Base-by-base conservation (phyloP, 2,329 filamentous ascomycete genomes). In the Scytalidium sp. region DNA sequence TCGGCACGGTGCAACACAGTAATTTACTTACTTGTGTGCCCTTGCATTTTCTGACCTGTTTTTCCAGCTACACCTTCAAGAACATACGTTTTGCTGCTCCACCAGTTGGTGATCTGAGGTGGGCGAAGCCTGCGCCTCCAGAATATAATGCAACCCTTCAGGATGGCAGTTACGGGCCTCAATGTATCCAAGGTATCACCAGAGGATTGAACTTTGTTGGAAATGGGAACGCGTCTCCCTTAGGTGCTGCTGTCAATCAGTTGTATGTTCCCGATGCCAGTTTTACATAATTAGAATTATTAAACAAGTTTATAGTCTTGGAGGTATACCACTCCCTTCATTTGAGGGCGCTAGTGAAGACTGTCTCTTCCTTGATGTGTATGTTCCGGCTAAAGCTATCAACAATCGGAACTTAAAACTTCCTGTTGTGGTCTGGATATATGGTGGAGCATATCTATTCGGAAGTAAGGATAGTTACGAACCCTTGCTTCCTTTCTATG, bases 401-500 rank as follows among this genome's bases (percentile, higher is more conserved):
- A 56, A 65, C 17, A 60, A 67, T 21, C 25, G 15, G 17, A 25
- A 21, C 3, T 19, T 22, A 45, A 45, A 32, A 45, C 50, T 61
- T 62, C 68, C 73, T 0, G 73, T 76, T 0, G 49, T 76, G 2
- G 68, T 75, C 8, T 75, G 69, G 68, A 73, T 77, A 40, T 74
- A 76, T 50, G 74, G 74, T 9, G 72, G 73, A 2, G 73, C 72
- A 13, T 75, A 74, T 45, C 64, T 63, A 6, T 56, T 58, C 3
- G 67, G 67, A 13, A 62, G 63, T 41, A 75, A 75, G 55, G 64
- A 62, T 29, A 64, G 64, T 21, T 58, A 56, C 39, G 49, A 58
- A 9, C 64, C 68, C 22, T 67, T 69, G 3, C 62, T 67, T 22
- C 69, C 70, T 8, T 57, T 73, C 15, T 55, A 72, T 10, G 64